These are phyloP conservation scores for Psilocybe mexicana DNA, from an alignment of 1,284 basidiomycete genomes.

Conservation along the genomic window DNA sequence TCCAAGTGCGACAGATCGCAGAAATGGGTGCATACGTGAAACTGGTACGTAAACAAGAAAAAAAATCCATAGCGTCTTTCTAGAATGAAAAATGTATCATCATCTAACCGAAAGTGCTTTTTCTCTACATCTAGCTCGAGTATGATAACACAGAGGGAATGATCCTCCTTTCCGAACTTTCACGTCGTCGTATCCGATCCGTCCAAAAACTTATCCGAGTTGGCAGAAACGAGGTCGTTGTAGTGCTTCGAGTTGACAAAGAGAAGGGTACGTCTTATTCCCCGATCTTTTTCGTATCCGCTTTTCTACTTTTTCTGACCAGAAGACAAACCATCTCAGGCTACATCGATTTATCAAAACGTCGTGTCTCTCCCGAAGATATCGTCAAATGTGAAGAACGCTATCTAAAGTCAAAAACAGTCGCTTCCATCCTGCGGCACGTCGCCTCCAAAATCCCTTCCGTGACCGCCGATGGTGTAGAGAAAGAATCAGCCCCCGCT, in stretches of 20 bases:
- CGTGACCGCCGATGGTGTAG: conserved; percentile 37
- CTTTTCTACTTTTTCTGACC: not conserved
- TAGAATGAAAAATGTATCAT: too few relatives aligned
- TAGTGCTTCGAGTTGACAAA: conserved; percentile 97
- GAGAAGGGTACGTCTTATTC: conserved; percentile 80
- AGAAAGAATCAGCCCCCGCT: conserved; percentile 30
- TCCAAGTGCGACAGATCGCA: conserved; percentile 97
- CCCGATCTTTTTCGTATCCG: not conserved
- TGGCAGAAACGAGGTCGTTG: conserved; percentile 97
- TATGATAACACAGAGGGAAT: conserved; percentile 99
- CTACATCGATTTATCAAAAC: conserved; percentile 99
- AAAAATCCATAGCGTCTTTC: conserved; percentile 1
- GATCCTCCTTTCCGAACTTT: conserved; percentile 97
- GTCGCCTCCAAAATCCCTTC: conserved; percentile 86
- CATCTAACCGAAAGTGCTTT: not conserved
- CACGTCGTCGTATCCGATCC: conserved; percentile 93
- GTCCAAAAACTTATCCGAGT: conserved; percentile 99
- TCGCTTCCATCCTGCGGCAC: conserved; percentile 91
- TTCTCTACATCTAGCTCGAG: conserved; percentile 68
- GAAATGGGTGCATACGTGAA: conserved; percentile 99
- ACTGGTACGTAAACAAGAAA: conserved; percentile 59
- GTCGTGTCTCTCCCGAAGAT: conserved; percentile 98
- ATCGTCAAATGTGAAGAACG: conserved; percentile 98
- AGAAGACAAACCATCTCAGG: conserved; percentile 47
- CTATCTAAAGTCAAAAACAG: conserved; percentile 97